Evolutionary conservation across 225 moss, liverwort and hornwort species (phyloP), one percentile per base, ranked within the genome.

Genomic region (Marchantia polymorpha): DNA sequence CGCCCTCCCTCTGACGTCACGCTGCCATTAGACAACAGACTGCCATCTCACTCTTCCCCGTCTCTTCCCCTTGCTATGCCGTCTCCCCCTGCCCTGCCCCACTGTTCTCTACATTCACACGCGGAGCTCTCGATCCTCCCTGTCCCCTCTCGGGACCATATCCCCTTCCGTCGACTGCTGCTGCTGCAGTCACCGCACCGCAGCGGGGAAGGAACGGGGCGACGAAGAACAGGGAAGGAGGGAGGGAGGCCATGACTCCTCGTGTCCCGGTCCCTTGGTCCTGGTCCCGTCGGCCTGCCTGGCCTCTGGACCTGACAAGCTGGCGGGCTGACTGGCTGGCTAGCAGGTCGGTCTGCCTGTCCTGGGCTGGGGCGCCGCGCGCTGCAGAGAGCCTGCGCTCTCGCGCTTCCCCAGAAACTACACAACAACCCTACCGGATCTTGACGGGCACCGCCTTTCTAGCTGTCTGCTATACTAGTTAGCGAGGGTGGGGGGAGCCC

Each of bases 371-470:
- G 2, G 65, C 69, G 47, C 69, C 20, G 46, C 39, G 47, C 69
- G 25, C 10, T 69, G 68, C 13, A 15, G 30, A 14, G 31, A 0
- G 9, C 31, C 68, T 39, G 68, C 31, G 39, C 11, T 14, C 17
- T 16, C 16, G 69, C 69, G 29, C 4, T 14, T 69, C 69, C 69
- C 69, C 69, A 47, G 17, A 69, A 16, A 14, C 19, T 69, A 46
- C 47, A 46, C 39, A 46, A 69, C 69, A 17, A 48, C 26, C 69
- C 19, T 30, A 26, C 67, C n/a, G 11, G 9, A 27, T 67, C 67
- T 67, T 67, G 29, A 67, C 67, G 67, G 16, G 10, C 67, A 29
- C 67, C 30, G 67, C 67, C 23, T 29, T 31, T 67, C 67, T 67
- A 31, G 29, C 67, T 67, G 25, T 13, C 30, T 67, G 67, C 31